phyloP scores from a whole-genome alignment of 2,329 filamentous ascomycete genomes.

The Paracamarosporium sp. region DNA sequence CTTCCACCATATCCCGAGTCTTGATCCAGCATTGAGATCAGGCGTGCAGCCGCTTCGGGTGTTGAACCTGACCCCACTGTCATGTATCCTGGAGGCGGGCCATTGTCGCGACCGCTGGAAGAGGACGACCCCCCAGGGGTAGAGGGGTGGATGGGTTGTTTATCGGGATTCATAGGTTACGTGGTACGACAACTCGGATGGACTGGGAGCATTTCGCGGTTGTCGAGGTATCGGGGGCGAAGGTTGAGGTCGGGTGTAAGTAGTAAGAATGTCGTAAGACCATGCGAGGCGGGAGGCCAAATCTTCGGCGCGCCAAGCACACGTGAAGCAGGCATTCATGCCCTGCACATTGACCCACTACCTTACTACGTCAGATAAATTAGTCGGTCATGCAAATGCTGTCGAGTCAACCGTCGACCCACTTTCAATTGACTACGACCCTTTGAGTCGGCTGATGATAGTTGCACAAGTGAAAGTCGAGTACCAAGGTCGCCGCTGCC shows the following conservation, averaged over 20 bases:
- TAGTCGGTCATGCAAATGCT: neutral
- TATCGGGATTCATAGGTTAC: constrained; percentile 43
- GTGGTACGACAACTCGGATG: constrained; percentile 20
- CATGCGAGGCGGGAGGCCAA: constrained; percentile 11
- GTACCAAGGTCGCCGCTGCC: constrained; percentile 3
- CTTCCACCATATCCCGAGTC: constrained; percentile 95
- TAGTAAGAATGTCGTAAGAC: constrained; percentile 24
- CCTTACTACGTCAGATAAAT: neutral
- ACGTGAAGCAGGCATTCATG: neutral
- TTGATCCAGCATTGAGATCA: constrained; percentile 81
- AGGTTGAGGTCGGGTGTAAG: constrained; percentile 15
- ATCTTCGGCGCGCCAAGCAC: constrained; percentile 1
- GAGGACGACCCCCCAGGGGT: constrained; percentile 32
- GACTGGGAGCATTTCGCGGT: constrained; percentile 39
- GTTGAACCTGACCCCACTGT: constrained; percentile 84
- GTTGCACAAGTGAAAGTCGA: neutral
- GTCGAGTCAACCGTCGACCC: neutral
- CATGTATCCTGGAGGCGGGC: constrained; percentile 68
- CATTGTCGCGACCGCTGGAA: constrained; percentile 33
- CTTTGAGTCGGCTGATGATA: neutral
- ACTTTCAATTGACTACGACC: neutral
- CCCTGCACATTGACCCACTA: neutral
- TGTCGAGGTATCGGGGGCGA: constrained; percentile 6
- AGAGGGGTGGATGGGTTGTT: constrained; percentile 26
- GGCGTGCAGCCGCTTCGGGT: constrained; percentile 79